These are phyloP conservation scores for Stereum hirsutum DNA, from an alignment of 1,284 basidiomycete species.

Conservation along the genomic window DNA sequence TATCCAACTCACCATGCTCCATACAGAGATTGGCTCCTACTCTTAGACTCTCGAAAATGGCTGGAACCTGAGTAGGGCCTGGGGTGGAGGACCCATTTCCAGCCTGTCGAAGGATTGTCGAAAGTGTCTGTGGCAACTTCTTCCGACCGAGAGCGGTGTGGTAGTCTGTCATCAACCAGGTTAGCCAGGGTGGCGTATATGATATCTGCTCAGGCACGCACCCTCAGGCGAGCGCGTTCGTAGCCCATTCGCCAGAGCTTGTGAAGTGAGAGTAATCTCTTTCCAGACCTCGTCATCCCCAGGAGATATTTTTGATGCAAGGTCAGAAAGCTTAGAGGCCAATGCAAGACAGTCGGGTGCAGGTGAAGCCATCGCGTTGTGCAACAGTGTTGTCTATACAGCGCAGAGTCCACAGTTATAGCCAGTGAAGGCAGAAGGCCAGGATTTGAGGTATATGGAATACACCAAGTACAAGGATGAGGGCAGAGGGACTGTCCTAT, in stretches of 20 bases:
- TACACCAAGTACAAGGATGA: too few relatives aligned
- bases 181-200: too few relatives aligned
- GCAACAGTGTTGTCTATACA: conserved; percentile 7
- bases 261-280: conserved; percentile 40
- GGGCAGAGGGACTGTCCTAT: too few relatives aligned
- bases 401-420: too few relatives aligned
- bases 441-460: too few relatives aligned
- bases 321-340: conserved; percentile 22
- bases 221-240: too few relatives aligned
- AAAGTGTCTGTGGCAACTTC: conserved; percentile 53
- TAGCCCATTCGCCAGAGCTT: conserved; percentile 51
- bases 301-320: conserved; percentile 22
- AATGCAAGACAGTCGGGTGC: conserved; percentile 2
- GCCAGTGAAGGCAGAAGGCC: too few relatives aligned
- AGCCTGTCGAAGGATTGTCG: conserved; percentile 45
- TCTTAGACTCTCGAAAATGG: conserved; percentile 59
- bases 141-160: conserved; percentile 61
- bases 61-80: conserved; percentile 30
- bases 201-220: too few relatives aligned
- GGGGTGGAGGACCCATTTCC: conserved; percentile 40
- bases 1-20: conserved; percentile 52
- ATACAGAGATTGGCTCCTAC: conserved; percentile 74
- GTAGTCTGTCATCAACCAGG: too few relatives aligned
- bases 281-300: conserved; percentile 35
- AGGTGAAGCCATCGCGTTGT: neutral